Conservation (phyloP, 202 grass and related monocot species). For the Carex sylvatica region DNA sequence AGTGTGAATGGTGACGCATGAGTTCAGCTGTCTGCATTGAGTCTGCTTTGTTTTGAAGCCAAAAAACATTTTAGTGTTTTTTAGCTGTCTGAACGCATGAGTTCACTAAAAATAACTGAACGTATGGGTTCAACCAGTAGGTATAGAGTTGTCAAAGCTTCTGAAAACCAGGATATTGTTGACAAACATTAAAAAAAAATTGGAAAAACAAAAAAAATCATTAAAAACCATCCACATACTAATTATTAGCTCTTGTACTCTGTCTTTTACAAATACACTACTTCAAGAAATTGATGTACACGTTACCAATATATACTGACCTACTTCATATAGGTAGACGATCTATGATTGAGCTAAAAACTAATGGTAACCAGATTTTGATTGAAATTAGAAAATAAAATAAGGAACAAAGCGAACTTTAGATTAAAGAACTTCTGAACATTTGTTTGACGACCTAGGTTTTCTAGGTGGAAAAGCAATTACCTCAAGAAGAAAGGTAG, state of each 20-base stretch:
- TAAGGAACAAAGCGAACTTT: neutral
- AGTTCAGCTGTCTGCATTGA: neutral
- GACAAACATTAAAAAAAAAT: neutral
- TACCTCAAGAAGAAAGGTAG: constrained; percentile 64
- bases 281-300: neutral
- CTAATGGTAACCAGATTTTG: neutral
- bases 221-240: neutral
- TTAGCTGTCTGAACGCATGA: neutral
- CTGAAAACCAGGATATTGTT: neutral
- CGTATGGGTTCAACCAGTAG: neutral
- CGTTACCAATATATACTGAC: neutral
- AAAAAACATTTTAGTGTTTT: neutral
- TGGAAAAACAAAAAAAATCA: neutral
- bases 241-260: neutral
- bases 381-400: neutral
- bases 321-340: neutral
- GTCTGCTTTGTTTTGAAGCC: neutral
- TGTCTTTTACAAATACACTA: neutral
- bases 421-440: neutral
- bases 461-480: neutral
- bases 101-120: neutral
- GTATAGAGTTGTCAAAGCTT: neutral
- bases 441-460: neutral
- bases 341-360: neutral
- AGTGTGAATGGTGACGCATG: neutral